Evolutionary conservation across 2,329 filamentous ascomycete species (phyloP).

Genomic region (Fusarium sororula): DNA sequence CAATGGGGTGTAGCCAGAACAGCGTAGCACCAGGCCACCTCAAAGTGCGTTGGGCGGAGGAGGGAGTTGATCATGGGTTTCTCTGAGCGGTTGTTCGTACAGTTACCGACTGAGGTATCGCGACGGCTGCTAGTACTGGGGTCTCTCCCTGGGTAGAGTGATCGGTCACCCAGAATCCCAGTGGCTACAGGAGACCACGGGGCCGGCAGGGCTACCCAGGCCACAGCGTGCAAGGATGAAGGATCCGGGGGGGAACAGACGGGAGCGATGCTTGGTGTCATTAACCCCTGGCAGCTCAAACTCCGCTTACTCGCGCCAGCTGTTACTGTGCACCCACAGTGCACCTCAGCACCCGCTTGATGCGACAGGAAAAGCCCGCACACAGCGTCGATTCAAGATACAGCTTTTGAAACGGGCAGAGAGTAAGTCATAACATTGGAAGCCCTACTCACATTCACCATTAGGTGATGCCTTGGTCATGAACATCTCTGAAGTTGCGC

Average conservation of each 20-base stretch:
- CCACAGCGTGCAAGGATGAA: slow-evolving; percentile 29
- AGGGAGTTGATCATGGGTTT: slow-evolving; percentile 40
- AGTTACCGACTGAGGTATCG: slow-evolving; percentile 2
- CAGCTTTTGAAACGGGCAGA: slow-evolving; percentile 11
- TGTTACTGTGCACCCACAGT: slow-evolving; percentile 29
- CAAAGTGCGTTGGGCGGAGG: slow-evolving; percentile 32
- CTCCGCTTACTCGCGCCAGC: slow-evolving; percentile 40
- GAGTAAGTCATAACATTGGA: slow-evolving; percentile 12
- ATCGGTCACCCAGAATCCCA: slow-evolving; percentile 31
- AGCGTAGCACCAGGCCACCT: slow-evolving; percentile 45
- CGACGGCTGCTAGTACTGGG: slow-evolving; percentile 18
- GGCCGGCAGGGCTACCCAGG: slow-evolving; percentile 26
- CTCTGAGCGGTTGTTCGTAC: slow-evolving; percentile 35
- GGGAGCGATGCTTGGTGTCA: slow-evolving; percentile 41
- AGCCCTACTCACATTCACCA: not conserved
- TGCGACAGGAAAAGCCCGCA: slow-evolving; percentile 29
- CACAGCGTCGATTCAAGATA: slow-evolving; percentile 22
- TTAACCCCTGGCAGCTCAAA: slow-evolving; percentile 31
- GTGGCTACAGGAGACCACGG: slow-evolving; percentile 31
- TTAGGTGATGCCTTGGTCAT: not conserved
- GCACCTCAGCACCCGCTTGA: slow-evolving; percentile 28
- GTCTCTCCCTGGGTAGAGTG: slow-evolving; percentile 24
- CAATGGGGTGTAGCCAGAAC: slow-evolving; percentile 44
- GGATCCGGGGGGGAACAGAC: slow-evolving; percentile 28
- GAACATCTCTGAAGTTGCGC: not conserved